Percentiles rank a stretch among this genome's conserved stretches.
These are phyloP conservation scores for Starmerella stigmatis DNA, from an alignment of 805 yeast genomes.

Conservation along the genomic window DNA sequence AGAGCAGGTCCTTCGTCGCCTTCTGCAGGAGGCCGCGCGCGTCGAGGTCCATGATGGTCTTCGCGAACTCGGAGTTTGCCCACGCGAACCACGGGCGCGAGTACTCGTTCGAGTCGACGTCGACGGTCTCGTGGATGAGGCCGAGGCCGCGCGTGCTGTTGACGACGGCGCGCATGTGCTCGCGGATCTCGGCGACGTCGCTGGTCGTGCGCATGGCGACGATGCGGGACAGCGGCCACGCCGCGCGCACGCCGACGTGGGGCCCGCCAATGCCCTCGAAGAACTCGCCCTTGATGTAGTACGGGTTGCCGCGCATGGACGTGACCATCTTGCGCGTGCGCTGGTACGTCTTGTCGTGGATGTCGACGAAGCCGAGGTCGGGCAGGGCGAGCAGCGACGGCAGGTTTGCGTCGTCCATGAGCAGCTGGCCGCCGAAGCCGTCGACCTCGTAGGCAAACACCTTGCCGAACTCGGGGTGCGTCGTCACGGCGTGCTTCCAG, in stretches of 20 bases:
- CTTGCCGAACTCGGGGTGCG: slow-evolving; percentile 58
- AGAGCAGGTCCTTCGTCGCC: slow-evolving; percentile 16
- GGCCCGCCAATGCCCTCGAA: slow-evolving; percentile 87
- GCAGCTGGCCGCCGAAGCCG: slow-evolving; percentile 61
- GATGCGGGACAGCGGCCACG: slow-evolving; percentile 87
- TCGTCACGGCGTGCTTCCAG: slow-evolving; percentile 50
- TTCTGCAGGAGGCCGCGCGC: slow-evolving; percentile 31
- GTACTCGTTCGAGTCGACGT: slow-evolving; percentile 48
- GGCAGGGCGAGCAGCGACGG: slow-evolving; percentile 80
- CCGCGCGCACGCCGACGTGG: slow-evolving; percentile 66
- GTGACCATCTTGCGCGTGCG: slow-evolving; percentile 72
- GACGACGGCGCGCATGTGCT: slow-evolving; percentile 42
- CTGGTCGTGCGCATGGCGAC: slow-evolving; percentile 64
- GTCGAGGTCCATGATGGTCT: slow-evolving; percentile 69
- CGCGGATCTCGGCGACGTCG: slow-evolving; percentile 56
- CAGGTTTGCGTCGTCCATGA: slow-evolving; percentile 87
- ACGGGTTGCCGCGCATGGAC: slow-evolving; percentile 64
- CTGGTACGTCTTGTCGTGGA: slow-evolving; percentile 50
- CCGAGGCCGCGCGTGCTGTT: slow-evolving; percentile 64
- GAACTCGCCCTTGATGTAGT: slow-evolving; percentile 49
- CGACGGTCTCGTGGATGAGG: slow-evolving; percentile 70
- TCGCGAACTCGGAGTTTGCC: slow-evolving; percentile 88
- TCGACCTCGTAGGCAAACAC: slow-evolving; percentile 86
- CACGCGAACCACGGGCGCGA: slow-evolving; percentile 90
- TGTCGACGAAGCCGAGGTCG: slow-evolving; percentile 53